Evolutionary conservation across 2,329 filamentous ascomycete genomes (phyloP), one percentile per base, ranked within the genome.

Genomic region (Aureobasidium sp.): DNA sequence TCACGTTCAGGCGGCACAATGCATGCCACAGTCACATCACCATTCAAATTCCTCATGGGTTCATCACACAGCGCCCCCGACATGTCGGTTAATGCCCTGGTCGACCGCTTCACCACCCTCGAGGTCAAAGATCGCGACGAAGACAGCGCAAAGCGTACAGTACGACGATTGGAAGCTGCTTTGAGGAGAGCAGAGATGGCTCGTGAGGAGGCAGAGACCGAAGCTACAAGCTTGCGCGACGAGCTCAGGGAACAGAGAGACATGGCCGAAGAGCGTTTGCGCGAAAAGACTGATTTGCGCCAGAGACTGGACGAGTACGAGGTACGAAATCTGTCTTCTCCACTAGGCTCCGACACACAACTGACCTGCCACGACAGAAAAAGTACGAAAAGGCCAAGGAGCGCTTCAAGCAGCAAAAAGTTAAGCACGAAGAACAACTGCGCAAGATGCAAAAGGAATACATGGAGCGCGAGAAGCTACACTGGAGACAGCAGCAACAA

Each of bases 61-160:
- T 55, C 62, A 23, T 23, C 62, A 20, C 53, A 48, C 27, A 59
- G 53, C 55, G 62, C 62, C 26, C 62, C 62, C 17, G 62, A 63
- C 55, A 60, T 60, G 37, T 46, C 53, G 44, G 62, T 63, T 34
- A 42, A 58, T 27, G 77, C 76, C 44, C 74, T 81, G 70, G 87
- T 89, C 65, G 85, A 84, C 70, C 87, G 89, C 73, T 90, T 90
- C 74, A 89, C 90, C 76, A 83, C 80, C 62, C 79, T 90, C 39
- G 82, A 86, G 62, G 76, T 81, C 62, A 76, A 77, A 69, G 79
- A 81, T 68, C 72, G 73, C 61, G 74, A 78, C 59, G 73, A 71
- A 23, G 73, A 75, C 64, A 67, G 66, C 53, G 65, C 63, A 53
- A 77, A 79, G 67, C 71, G 74, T 29, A 52, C 62, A 64, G 73